phyloP scores from a whole-genome alignment of 306 rosid genomes.

The Gleditsia sinensis region DNA sequence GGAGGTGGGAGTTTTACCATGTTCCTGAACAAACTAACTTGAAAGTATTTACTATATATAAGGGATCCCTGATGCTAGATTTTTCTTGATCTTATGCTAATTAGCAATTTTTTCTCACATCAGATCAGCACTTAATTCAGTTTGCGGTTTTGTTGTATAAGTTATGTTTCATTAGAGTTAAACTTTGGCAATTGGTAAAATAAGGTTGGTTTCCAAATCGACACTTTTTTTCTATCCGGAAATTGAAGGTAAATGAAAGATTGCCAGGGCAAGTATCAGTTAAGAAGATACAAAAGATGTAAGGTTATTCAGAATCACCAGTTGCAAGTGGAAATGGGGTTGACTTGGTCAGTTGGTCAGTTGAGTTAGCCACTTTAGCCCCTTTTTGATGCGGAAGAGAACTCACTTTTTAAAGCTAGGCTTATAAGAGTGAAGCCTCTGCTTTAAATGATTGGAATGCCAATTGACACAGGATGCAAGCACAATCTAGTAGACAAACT shows the following conservation, averaged over 20 bases:
- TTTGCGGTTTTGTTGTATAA: neutral
- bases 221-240: neutral
- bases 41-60: neutral
- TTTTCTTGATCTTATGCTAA: neutral
- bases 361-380: neutral
- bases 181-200: too few relatives aligned
- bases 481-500: too few relatives aligned
- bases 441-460: too few relatives aligned
- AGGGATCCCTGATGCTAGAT: neutral
- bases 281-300: neutral
- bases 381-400: too few relatives aligned
- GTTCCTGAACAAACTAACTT: constrained; percentile 9
- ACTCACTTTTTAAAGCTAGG: too few relatives aligned
- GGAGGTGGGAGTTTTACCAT: neutral
- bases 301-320: neutral
- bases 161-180: neutral
- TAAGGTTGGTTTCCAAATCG: neutral
- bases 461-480: too few relatives aligned
- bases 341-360: neutral
- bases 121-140: neutral
- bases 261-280: constrained; percentile 5
- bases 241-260: constrained; percentile 8
- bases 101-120: neutral
- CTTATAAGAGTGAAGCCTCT: too few relatives aligned
- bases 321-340: neutral